Evolutionary conservation across 441 rosid genomes (phyloP).

Genomic region (Francoa sonchifolia): DNA sequence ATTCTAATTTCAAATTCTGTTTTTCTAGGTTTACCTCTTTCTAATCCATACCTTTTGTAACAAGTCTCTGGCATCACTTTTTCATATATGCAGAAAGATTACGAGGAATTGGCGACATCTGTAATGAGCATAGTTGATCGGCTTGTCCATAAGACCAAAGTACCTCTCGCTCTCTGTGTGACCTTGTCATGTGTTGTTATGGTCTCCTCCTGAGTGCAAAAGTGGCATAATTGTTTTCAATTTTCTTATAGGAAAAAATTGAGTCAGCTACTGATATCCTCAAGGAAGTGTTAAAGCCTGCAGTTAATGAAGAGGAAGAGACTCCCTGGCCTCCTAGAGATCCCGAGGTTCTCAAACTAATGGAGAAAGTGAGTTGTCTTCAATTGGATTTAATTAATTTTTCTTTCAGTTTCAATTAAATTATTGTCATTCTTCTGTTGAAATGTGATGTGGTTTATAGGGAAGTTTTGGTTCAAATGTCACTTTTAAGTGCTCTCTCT

Average conservation of each 20-base stretch:
- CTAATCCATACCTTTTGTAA: slow-evolving; percentile 9
- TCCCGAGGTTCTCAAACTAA: slow-evolving; percentile 50
- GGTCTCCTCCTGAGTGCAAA: neutral
- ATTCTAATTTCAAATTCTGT: slow-evolving; percentile 14
- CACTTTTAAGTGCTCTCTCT: neutral
- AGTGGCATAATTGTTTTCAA: neutral
- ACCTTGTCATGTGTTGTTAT: no score
- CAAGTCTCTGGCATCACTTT: slow-evolving; percentile 9
- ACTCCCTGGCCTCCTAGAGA: slow-evolving; percentile 79
- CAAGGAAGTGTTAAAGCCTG: slow-evolving; percentile 58
- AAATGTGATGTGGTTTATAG: neutral
- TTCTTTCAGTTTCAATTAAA: neutral
- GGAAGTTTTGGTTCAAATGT: neutral
- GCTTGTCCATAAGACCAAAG: slow-evolving; percentile 72
- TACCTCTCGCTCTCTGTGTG: slow-evolving; percentile 17
- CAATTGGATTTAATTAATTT: neutral
- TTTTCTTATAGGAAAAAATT: slow-evolving; percentile 55
- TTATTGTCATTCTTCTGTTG: neutral
- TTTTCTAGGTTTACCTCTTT: slow-evolving; percentile 9
- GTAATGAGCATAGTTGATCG: slow-evolving; percentile 79
- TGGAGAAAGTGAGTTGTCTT: slow-evolving; percentile 60
- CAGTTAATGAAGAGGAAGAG: slow-evolving; percentile 53
- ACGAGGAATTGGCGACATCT: slow-evolving; percentile 68
- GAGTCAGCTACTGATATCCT: slow-evolving; percentile 81
- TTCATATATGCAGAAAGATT: slow-evolving; percentile 59